Evolutionary conservation across 192 early-diverging fungal genomes (phyloP), one percentile per base, ranked within the genome.

Genomic region (Phlyctochytrium arcticum): DNA sequence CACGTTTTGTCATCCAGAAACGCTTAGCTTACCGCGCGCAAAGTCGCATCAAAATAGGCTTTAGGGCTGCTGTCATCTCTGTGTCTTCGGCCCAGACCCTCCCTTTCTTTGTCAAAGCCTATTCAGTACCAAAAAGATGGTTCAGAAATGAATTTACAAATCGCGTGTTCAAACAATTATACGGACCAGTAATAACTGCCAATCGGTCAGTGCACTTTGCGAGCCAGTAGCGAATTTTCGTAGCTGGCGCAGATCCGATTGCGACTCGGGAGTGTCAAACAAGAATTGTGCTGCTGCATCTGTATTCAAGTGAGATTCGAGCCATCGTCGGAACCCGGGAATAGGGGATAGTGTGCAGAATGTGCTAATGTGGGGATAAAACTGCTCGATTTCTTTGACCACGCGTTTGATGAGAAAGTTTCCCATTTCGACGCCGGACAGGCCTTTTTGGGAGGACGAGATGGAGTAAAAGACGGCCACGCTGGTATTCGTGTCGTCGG

Each of bases 401-500:
- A 93, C 92, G 12, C 88, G 84, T 62, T 94, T 94, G 67, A 95
- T 91, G 8, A 81, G 63, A 42, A 92, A 91, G 71, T 92, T 92
- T 6, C 93, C 95, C 24, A 98, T 63, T 42, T 98, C 90, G 32
- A 98, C 90, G 21, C 95, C 92, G 10, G 89, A 79, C 8, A 98
- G 78, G 1, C 92, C 89, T 34, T 82, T 82, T 65, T 96, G 92
- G 0, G 78, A 72, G 21, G 90, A 90, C 12, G 90, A 91, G 60
- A 98, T 96, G 2, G 95, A 95, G 74, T 98, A 98, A 68, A 96
- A 98, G 2, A 94, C 88, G 10, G 92, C 95, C 57, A 82, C 85
- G 6, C 71, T 73, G 10, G 88, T 69, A 8, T 78, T 57, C 34
- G 81, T 69, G 8, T 44, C 67, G 6, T 72, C 57, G 4, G 76